phyloP scores from a whole-genome alignment of 306 rosid species.

The Myrica gale region DNA sequence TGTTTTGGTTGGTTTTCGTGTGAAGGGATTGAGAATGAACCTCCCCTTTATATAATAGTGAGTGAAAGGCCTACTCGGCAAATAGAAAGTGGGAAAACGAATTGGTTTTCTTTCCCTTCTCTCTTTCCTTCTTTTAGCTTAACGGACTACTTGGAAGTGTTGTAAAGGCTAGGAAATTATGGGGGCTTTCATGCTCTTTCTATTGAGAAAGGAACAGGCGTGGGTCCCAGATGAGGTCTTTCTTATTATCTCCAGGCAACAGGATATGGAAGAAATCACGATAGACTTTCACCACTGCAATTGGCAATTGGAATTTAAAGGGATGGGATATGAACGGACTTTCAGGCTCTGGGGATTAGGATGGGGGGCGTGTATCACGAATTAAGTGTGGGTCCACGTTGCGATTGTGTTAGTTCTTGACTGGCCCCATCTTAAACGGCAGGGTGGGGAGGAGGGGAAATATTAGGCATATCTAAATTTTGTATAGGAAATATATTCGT shows the following conservation, averaged over 20 bases:
- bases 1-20: neutral
- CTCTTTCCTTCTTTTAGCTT: neutral
- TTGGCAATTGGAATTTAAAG: neutral
- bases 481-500: too few species aligned
- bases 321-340: neutral
- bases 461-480: too few species aligned
- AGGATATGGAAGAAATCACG: conserved; percentile 4
- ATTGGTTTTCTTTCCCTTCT: neutral
- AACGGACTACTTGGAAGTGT: neutral
- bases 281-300: neutral
- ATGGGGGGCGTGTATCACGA: neutral
- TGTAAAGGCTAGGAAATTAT: conserved; percentile 7
- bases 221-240: conserved; percentile 25
- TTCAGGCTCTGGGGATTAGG: neutral
- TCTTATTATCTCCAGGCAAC: conserved; percentile 8
- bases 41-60: conserved; percentile 12
- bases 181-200: neutral
- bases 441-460: too few species aligned
- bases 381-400: neutral
- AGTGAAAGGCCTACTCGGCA: neutral
- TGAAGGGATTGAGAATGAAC: neutral
- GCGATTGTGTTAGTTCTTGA: neutral
- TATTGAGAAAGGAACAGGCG: neutral
- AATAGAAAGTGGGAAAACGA: conserved; percentile 29
- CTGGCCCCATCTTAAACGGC: neutral